phyloP scores from a whole-genome alignment of 306 rosid genomes.

The Medicago lupulina region DNA sequence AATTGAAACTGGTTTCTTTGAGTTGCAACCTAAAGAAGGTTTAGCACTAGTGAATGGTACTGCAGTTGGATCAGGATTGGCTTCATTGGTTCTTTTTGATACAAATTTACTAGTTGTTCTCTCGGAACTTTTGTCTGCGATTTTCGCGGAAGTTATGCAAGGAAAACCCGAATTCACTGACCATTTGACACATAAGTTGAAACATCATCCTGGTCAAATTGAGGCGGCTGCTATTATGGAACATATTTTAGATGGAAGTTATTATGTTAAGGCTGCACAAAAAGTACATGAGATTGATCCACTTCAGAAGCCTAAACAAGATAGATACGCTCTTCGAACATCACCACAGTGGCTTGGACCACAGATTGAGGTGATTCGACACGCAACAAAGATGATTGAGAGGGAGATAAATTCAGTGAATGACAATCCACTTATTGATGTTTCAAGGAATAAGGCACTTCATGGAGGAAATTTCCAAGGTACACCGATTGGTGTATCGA shows the following conservation, averaged over 20 bases:
- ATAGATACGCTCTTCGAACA: slow-evolving; percentile 84
- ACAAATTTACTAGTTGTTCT: slow-evolving; percentile 69
- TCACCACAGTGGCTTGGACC: slow-evolving; percentile 99
- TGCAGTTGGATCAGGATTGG: slow-evolving; percentile 92
- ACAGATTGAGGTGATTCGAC: slow-evolving; percentile 80
- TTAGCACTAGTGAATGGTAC: slow-evolving; percentile 91
- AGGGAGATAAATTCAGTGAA: slow-evolving; percentile 92
- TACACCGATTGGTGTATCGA: slow-evolving; percentile 93
- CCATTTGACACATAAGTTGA: slow-evolving; percentile 83
- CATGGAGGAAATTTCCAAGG: slow-evolving; percentile 98
- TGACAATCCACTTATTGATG: slow-evolving; percentile 91
- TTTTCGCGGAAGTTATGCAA: slow-evolving; percentile 91
- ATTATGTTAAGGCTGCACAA: slow-evolving; percentile 70
- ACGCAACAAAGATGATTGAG: slow-evolving; percentile 87
- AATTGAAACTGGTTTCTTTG: slow-evolving; percentile 70
- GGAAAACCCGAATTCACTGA: slow-evolving; percentile 92
- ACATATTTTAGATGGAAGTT: slow-evolving; percentile 86
- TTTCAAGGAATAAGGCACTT: slow-evolving; percentile 83
- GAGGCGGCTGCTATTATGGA: slow-evolving; percentile 99
- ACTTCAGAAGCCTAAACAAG: slow-evolving; percentile 93
- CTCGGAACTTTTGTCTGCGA: slow-evolving; percentile 68
- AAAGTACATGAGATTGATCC: slow-evolving; percentile 77
- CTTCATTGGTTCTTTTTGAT: slow-evolving; percentile 81
- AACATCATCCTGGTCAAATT: slow-evolving; percentile 97
- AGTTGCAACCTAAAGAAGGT: slow-evolving; percentile 91